Evolutionary conservation across 176 grass and related monocot species (phyloP).

Genomic region (Eleusine coracana): DNA sequence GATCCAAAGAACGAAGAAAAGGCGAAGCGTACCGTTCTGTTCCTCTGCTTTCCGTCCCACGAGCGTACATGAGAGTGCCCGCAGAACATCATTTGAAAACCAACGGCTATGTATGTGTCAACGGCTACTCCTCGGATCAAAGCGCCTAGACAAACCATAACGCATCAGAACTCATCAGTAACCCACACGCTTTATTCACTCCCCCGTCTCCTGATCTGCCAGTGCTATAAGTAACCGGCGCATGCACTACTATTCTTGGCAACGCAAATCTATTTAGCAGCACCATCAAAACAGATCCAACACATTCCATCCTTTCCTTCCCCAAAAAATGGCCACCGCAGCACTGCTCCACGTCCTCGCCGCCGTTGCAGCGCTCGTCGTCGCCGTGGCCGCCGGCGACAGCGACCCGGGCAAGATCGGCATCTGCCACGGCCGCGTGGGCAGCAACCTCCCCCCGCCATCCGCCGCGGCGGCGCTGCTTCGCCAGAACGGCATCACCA

Average conservation of each 20-base stretch:
- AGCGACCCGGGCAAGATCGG: conserved; percentile 46
- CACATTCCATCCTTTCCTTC: background rate
- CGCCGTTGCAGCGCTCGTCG: conserved; percentile 24
- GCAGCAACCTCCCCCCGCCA: conserved; percentile 52
- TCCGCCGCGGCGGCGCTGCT: conserved; percentile 41
- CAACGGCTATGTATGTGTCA: conserved; percentile 28
- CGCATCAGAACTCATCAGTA: conserved; percentile 4
- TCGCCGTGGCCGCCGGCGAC: background rate
- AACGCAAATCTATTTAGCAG: conserved; percentile 15
- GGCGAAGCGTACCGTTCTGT: background rate
- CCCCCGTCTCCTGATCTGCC: background rate
- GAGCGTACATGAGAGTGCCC: background rate
- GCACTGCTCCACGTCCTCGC: background rate
- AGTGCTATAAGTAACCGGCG: background rate
- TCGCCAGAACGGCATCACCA: conserved; percentile 48
- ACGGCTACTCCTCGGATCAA: background rate
- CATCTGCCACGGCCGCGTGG: conserved; percentile 66
- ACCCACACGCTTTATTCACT: background rate
- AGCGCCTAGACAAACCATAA: background rate
- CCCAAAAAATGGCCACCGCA: conserved; percentile 33
- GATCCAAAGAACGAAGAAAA: background rate
- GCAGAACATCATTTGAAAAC: background rate
- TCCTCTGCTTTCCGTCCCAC: background rate
- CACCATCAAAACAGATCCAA: background rate
- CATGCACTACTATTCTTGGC: conserved; percentile 4